Base-by-base conservation (phyloP, 805 yeast species). In the Yarrowia sp. region DNA sequence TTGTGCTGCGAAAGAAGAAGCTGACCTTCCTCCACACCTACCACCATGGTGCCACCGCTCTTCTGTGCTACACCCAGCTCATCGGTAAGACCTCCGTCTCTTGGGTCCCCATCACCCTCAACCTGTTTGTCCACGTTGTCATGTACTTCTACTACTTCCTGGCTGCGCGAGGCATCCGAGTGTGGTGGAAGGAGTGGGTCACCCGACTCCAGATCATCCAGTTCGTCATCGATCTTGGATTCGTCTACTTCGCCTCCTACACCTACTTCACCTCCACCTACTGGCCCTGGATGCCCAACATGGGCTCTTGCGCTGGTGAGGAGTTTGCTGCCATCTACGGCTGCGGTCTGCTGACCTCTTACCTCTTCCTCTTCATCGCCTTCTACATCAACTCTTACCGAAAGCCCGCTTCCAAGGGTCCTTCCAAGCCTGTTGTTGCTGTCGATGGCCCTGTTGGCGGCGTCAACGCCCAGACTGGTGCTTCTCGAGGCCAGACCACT, bases 171-270 rank as follows among this genome's bases (percentile, higher is more conserved):
- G 97, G 97, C 63, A 89, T 92, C 72, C 86, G 90, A 71, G 97
- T 93, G 61, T 92, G 97, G 97, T 93, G 99, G 99, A 93, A 94
- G 79, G 96, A 92, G 79, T 93, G 97, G 97, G 97, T 93, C 68
- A 93, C 99, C 62, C 83, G 96, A 67, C 86, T 90, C 80, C 99
- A 93, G 80, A 93, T 93, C 77, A 79, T 89, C 70, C 99, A 93
- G 79, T 93, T 93, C 73, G 77, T 93, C 68, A 80, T 93, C 71
- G 99, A 93, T 76, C 82, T 93, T 72, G 84, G 81, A 42, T 92
- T 93, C 73, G 96, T 94, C 66, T 94, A 91, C 80, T 91, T 89
- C 75, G 97, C 97, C 58, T 87, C 96, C 62, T 93, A 90, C 78
- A 87, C 97, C 66, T 91, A 87, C 78, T 90, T 88, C 73, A 92